A percentile compares a stretch with the other conserved stretches of the same genome.
Evolutionary conservation across 2,329 filamentous ascomycete species (phyloP).

Genomic region (Orbilia oligospora): DNA sequence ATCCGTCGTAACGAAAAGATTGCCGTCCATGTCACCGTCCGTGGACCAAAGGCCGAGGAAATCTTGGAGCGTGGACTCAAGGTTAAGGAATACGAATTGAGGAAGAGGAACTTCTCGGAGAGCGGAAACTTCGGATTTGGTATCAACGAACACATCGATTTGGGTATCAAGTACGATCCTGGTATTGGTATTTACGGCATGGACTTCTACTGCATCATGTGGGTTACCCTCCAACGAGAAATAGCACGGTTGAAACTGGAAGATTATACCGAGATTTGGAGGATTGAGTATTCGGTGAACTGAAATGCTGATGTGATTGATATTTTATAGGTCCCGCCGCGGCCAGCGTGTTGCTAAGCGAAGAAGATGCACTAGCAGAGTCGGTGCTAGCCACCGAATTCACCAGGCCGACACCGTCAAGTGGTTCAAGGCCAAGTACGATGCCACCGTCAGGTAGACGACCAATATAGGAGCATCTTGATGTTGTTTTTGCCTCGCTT

Average conservation of each 20-base stretch:
- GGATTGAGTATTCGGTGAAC: constrained; percentile 5
- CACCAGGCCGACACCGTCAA: constrained; percentile 94
- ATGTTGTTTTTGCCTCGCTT: constrained; percentile 30
- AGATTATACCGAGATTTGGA: not conserved
- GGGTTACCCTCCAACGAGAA: constrained; percentile 66
- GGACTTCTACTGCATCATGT: constrained; percentile 99
- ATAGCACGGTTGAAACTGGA: not conserved
- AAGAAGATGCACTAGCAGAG: constrained; percentile 86
- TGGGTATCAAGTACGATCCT: constrained; percentile 99
- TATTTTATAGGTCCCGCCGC: constrained; percentile 80
- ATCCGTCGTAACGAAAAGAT: constrained; percentile 99
- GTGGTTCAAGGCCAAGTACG: constrained; percentile 85
- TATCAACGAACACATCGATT: constrained; percentile 99
- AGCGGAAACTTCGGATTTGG: constrained; percentile 99
- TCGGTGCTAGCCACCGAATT: constrained; percentile 93
- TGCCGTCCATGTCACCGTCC: constrained; percentile 98
- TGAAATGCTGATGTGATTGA: constrained; percentile 64
- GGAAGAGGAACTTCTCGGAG: constrained; percentile 99
- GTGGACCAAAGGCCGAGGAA: constrained; percentile 99
- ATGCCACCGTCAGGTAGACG: constrained; percentile 97
- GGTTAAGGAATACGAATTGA: constrained; percentile 99
- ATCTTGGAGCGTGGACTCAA: constrained; percentile 99
- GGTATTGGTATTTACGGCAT: constrained; percentile 99
- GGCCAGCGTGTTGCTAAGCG: constrained; percentile 98
- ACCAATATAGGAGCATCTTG: constrained; percentile 14